A percentile compares a stretch with the other conserved stretches of the same genome.
Conservation (phyloP, 2,329 filamentous ascomycete species). For the Fusarium sp. region DNA sequence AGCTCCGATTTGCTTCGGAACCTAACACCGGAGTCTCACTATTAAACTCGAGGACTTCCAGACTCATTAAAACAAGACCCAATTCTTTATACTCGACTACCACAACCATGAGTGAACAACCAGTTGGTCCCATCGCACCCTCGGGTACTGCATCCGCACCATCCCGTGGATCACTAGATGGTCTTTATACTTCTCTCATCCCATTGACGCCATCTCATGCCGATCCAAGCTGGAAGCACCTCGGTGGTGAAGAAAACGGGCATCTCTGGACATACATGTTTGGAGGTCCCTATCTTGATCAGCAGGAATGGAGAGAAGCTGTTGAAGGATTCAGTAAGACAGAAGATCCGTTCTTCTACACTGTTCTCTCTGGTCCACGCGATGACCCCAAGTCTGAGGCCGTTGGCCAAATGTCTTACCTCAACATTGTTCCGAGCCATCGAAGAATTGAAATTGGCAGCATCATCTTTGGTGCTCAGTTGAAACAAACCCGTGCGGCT, state of each 20-base stretch:
- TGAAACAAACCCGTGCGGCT: conserved; percentile 65
- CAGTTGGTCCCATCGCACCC: conserved; percentile 36
- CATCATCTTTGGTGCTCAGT: conserved; percentile 60
- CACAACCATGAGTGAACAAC: conserved; percentile 14
- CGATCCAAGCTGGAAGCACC: conserved; percentile 45
- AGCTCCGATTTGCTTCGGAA: conserved; percentile 2
- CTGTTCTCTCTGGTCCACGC: conserved; percentile 52
- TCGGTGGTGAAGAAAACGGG: conserved; percentile 48
- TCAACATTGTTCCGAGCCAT: conserved; percentile 61
- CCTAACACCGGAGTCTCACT: background rate
- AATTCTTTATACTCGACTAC: background rate
- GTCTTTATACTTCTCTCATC: conserved; percentile 47
- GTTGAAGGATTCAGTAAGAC: conserved; percentile 42
- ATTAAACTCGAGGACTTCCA: background rate
- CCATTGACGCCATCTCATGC: conserved; percentile 45
- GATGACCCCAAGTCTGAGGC: conserved; percentile 45
- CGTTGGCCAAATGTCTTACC: conserved; percentile 56
- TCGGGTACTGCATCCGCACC: conserved; percentile 29
- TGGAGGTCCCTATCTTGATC: conserved; percentile 35
- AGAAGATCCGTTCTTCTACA: conserved; percentile 56
- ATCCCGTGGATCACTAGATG: conserved; percentile 39
- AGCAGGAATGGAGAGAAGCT: conserved; percentile 29
- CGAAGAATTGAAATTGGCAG: conserved; percentile 67
- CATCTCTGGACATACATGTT: conserved; percentile 52
- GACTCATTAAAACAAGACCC: background rate